Percentiles rank a stretch among this genome's conserved stretches.
Evolutionary conservation across 2,329 filamentous ascomycete genomes (phyloP).

Genomic region (Aspergillus texensis): DNA sequence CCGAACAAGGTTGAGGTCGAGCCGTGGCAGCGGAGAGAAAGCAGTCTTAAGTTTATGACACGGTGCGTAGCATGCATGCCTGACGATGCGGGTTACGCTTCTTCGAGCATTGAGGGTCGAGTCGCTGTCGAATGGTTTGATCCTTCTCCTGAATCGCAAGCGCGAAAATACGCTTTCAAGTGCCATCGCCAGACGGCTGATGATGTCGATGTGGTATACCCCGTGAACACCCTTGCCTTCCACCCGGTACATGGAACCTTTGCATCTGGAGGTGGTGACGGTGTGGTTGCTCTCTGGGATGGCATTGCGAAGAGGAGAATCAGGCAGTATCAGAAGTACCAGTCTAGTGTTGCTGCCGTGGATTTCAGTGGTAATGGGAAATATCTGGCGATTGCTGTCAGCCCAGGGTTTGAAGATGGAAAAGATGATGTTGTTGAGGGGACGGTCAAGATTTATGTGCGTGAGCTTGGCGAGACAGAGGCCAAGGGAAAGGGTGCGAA

Average conservation of each 20-base stretch:
- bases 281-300: constrained; percentile 91
- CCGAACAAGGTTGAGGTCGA: constrained; percentile 58
- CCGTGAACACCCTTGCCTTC: constrained; percentile 87
- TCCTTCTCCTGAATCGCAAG: constrained; percentile 80
- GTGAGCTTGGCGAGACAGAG: constrained; percentile 84
- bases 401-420: constrained; percentile 85
- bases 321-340: constrained; percentile 83
- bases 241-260: constrained; percentile 83
- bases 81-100: constrained; percentile 90
- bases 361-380: constrained; percentile 77
- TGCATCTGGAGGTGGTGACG: constrained; percentile 85
- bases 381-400: constrained; percentile 77
- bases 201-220: constrained; percentile 80
- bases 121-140: constrained; percentile 99
- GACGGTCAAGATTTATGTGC: constrained; percentile 73
- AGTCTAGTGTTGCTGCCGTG: constrained; percentile 75
- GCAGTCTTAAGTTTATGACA: constrained; percentile 93
- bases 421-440: constrained; percentile 76
- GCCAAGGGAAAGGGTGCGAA: constrained; percentile 82
- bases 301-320: constrained; percentile 87
- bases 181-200: constrained; percentile 80
- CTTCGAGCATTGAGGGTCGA: constrained; percentile 88
- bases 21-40: constrained; percentile 93
- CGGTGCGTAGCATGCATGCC: constrained; percentile 94
- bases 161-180: constrained; percentile 97